Evolutionary conservation across 1,139 yeast genomes (phyloP).

Genomic region (Pichia sorboxylosa): DNA sequence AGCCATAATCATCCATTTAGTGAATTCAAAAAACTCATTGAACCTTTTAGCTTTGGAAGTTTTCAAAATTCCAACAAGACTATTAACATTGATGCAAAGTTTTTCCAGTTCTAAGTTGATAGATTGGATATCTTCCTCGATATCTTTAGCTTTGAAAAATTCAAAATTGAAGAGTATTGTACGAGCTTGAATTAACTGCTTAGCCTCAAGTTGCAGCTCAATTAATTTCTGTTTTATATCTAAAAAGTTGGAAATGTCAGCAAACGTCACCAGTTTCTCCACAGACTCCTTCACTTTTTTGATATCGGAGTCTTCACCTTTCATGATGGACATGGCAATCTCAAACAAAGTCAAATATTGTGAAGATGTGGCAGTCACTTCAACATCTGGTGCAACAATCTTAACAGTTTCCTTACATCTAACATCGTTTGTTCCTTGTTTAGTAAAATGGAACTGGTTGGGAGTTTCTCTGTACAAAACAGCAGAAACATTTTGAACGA

Average conservation of each 20-base stretch:
- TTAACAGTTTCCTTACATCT: slow-evolving; percentile 15
- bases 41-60: slow-evolving; percentile 25
- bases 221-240: slow-evolving; percentile 44
- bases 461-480: slow-evolving; percentile 56
- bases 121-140: slow-evolving; percentile 22
- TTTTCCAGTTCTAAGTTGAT: slow-evolving; percentile 50
- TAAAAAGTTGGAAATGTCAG: slow-evolving; percentile 58
- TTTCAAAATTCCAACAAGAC: slow-evolving; percentile 48
- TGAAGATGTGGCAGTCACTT: slow-evolving; percentile 54
- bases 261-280: slow-evolving; percentile 55
- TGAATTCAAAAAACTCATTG: slow-evolving; percentile 27
- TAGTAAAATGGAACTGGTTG: slow-evolving; percentile 38
- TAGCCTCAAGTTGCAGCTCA: slow-evolving; percentile 45
- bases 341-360: slow-evolving; percentile 63
- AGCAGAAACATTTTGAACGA: slow-evolving; percentile 53
- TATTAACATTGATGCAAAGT: slow-evolving; percentile 44
- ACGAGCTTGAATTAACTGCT: slow-evolving; percentile 28
- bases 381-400: slow-evolving; percentile 52
- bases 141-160: slow-evolving; percentile 17
- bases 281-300: slow-evolving; percentile 49
- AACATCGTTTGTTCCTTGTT: slow-evolving; percentile 7
- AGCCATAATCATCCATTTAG: slow-evolving; percentile 31
- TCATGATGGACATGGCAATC: slow-evolving; percentile 50
- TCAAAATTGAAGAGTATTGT: slow-evolving; percentile 20
- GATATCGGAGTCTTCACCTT: slow-evolving; percentile 41